Evolutionary conservation across 345 rosid species (phyloP), one percentile per base, ranked within the genome.

Genomic region (Camelina laxa): DNA sequence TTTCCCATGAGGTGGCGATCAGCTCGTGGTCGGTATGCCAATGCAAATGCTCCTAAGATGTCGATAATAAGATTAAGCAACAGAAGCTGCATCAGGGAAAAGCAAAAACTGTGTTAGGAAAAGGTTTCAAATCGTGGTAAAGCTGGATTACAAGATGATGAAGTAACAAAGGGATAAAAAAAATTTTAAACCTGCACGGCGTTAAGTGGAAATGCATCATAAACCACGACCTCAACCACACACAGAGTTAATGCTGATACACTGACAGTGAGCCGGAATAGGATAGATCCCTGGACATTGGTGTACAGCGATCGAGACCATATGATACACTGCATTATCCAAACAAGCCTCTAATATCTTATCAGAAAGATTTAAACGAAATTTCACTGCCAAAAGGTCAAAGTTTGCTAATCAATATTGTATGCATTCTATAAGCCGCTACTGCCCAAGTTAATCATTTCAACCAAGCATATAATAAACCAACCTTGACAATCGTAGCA

Each of bases 21-120:
- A 42, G 91, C 4, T n/a, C 21, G 87, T 17, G 97, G 96, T 79
- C 84, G 92, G 8, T 96, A 91, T 54, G 91, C 93, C 84, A 93
- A 78, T 44, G 97, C 92, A n/a, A 93, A 88, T 47, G 98, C 93
- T 75, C 97, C 98, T 67, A 91, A 89, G 17, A 94, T 93, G 78
- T 89, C 97, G 87, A 87, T 86, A 80, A 89, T 88, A 41, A 91
- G 91, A 79, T 89, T 91, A 67, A 87, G 87, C 92, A 91, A 89
- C 39, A 91, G 78, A 67, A 93, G 77, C 97, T 93, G 85, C 60
- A 80, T 27, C 75, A 71, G 50, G 53, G 47, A 78, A 72, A 67
- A 60, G 31, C 62, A 42, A 62, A 30, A 44, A 0, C 1, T 39
- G 56, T 27, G 27, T 22, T 16, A 53, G 30, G 11, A 22, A 27